Conservation (phyloP, 2,329 filamentous ascomycete species). For the Neonectria sp. region DNA sequence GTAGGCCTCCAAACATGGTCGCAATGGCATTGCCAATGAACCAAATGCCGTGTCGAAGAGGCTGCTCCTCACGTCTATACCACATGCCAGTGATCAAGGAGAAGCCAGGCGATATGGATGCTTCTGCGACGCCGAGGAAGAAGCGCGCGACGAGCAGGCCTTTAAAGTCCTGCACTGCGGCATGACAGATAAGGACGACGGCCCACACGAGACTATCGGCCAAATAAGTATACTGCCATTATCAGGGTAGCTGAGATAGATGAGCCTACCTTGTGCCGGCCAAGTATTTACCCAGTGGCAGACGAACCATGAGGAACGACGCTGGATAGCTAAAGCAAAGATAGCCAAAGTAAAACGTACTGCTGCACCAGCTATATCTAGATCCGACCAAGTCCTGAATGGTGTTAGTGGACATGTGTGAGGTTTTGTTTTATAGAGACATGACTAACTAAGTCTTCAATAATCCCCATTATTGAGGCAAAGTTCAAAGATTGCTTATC, state of each 20-base stretch:
- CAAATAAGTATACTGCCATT: background rate
- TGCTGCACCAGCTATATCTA: slow-evolving; percentile 42
- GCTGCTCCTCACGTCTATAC: slow-evolving; percentile 43
- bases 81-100: slow-evolving; percentile 45
- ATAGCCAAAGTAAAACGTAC: slow-evolving; percentile 43
- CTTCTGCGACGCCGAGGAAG: slow-evolving; percentile 43
- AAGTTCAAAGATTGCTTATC: slow-evolving; percentile 45
- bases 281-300: slow-evolving; percentile 39
- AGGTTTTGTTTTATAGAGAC: accelerated
- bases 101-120: slow-evolving; percentile 43
- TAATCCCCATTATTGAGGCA: slow-evolving; percentile 44
- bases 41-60: slow-evolving; percentile 43
- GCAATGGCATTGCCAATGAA: slow-evolving; percentile 43
- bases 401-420: background rate
- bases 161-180: slow-evolving; percentile 35
- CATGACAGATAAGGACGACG: slow-evolving; percentile 38
- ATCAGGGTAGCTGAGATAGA: accelerated
- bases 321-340: slow-evolving; percentile 44
- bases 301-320: slow-evolving; percentile 41
- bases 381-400: slow-evolving; percentile 33
- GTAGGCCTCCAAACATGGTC: slow-evolving; percentile 38
- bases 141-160: slow-evolving; percentile 37
- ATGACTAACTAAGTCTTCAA: slow-evolving; percentile 34
- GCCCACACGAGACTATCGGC: slow-evolving; percentile 33
- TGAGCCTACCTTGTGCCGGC: slow-evolving; percentile 33